Base-by-base conservation (phyloP, 257 asterid species). In the Misopates orontium region DNA sequence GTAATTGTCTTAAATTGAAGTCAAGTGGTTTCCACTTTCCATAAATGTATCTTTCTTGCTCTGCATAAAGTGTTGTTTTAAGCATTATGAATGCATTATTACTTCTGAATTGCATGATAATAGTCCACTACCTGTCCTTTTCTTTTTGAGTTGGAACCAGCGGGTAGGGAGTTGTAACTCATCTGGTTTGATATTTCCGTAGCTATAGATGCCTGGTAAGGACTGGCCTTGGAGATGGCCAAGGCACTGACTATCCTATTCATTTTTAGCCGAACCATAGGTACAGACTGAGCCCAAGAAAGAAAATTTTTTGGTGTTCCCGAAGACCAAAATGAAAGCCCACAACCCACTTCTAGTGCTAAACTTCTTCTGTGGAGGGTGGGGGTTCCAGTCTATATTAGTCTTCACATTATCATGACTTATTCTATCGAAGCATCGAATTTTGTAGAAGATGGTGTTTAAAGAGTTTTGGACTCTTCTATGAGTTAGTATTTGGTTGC, bases 1-100 rank as follows among this genome's bases (percentile, higher is more conserved):
- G 99, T 94, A 86, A 86, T 84, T 67, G 67, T 63, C 77, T 74
- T 76, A 60, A 50, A 6, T 52, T 64, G 75, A 61, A 44, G 41
- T 64, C 62, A 10, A 58, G 36, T 70, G 40, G 19, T 36, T 73
- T 56, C 22, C 56, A 21, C 11, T 67, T 44, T 67, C 52, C 54
- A 62, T 20, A 12, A 13, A 5, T 39, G 23, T n/a, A 40, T 52
- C 16, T 14, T 59, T 15, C 25, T 62, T 56, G 41, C 60, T 17
- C 49, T n/a, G 9, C 8, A 16, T 15, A 18, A 49, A 48, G 36
- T 28, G 36, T 28, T 58, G 28, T n/a, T 58, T 2, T 58, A 18
- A 60, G 28, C 19, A 40, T 6, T 69, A 24, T 62, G 56, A 47
- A 16, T 48, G 49, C 59, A 40, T 66, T 32, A 59, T 57, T 72